Evolutionary conservation across 23 red algal genomes (phyloP), one percentile per base, ranked within the genome.

Genomic region (Gracilariopsis chorda): DNA sequence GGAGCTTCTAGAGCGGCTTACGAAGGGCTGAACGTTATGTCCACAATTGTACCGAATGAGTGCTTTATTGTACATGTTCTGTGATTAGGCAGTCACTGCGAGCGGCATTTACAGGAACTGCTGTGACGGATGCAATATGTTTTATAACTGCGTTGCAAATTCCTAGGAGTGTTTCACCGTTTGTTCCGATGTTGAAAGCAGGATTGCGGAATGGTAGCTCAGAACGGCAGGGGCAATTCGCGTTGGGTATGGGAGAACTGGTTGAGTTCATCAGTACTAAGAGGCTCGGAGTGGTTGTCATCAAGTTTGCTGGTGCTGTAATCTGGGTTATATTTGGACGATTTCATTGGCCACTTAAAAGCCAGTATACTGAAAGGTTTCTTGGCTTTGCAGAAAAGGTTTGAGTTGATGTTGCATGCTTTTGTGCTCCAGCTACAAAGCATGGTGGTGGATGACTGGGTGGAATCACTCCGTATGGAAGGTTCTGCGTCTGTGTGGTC

Each of bases 351-450:
- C n/a, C 80, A 90, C 23, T 80, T 98, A 40, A 89, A 82, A 51
- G 90, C 87, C 5, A 79, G 91, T 10, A 49, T 95, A 33, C 61
- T 98, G 20, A 37, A 28, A 43, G 81, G 84, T 24, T 45, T 98
- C 37, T 46, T 80, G n/a, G 42, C 45, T 23, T 51, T 84, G 64
- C 33, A 92, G 23, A 69, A 76, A 23, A 78, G 21, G 9, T 27
- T 53, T 12, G 47, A 56, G 33, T 21, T 41, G 35, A 55, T 67
- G 73, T 39, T 96, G 19, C 45, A 55, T 0, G 41, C 84, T 25
- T 92, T 96, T 77, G 88, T 69, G 8, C 95, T 91, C 7, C 91
- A 94, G 59, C 76, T 98, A 21, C 95, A 98, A 65, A 88, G 78
- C 33, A 87, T 71, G 39, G 30, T 20, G 5, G 28, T 21, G 1